Conservation (phyloP, 1,284 basidiomycete species). For the Cryptococcus sp. region DNA sequence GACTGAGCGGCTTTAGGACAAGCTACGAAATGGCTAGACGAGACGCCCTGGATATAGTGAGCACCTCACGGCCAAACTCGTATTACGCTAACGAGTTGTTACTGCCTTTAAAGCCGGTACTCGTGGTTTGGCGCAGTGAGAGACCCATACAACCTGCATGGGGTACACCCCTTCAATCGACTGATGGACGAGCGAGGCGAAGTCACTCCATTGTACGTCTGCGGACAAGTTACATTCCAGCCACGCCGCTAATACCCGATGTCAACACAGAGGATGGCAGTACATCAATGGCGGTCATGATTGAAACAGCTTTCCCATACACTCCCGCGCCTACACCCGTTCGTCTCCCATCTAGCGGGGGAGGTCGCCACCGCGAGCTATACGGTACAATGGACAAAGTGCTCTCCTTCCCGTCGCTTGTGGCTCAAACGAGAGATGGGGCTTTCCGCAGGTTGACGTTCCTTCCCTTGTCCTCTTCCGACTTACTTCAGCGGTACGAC, state of each 20-base stretch:
- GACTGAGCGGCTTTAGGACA: conserved; percentile 22
- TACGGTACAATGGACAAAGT: too few relatives aligned
- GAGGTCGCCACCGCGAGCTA: neutral
- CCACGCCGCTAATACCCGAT: neutral
- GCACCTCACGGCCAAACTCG: conserved; percentile 9
- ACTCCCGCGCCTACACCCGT: neutral
- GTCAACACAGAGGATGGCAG: conserved; percentile 27
- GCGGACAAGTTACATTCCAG: too few relatives aligned
- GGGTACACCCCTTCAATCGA: conserved; percentile 40
- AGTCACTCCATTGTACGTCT: conserved; percentile 36
- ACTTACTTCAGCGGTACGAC: too few relatives aligned
- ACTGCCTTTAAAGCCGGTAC: conserved; percentile 26
- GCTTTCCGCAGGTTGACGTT: too few relatives aligned
- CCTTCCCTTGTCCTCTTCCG: too few relatives aligned
- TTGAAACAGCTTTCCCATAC: neutral
- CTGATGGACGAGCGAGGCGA: conserved; percentile 39
- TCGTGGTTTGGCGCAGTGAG: conserved; percentile 40
- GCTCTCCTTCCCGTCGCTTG: too few relatives aligned
- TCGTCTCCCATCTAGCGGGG: neutral
- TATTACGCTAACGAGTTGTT: neutral
- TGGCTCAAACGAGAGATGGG: too few relatives aligned
- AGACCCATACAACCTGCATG: conserved; percentile 33
- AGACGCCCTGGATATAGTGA: conserved; percentile 33
- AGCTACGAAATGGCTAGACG: conserved; percentile 42
- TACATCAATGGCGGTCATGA: conserved; percentile 37